phyloP scores from a whole-genome alignment of 371 early-diverging fungal genomes.

The Mortierella sp. region DNA sequence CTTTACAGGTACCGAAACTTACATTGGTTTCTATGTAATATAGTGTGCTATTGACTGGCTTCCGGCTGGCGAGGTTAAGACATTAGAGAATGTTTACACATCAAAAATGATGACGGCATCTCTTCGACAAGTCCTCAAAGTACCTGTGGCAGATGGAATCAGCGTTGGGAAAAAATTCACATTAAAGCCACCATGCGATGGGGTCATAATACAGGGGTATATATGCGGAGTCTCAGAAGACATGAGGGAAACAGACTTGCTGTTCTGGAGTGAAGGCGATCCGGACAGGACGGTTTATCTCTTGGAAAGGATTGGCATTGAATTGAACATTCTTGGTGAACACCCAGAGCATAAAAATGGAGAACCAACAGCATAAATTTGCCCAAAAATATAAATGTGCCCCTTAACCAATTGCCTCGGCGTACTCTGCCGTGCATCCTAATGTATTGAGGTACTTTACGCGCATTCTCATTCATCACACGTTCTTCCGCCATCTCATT shows the following conservation, averaged over 20 bases:
- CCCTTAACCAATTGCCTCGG: background rate
- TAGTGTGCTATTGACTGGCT: slow-evolving; percentile 41
- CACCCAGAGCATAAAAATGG: background rate
- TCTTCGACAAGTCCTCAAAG: slow-evolving; percentile 37
- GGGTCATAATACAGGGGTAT: slow-evolving; percentile 14
- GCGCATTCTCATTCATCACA: slow-evolving; percentile 6
- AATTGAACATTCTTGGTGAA: slow-evolving; percentile 19
- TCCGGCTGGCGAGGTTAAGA: background rate
- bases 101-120: slow-evolving; percentile 26
- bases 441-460: too few species aligned
- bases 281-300: background rate
- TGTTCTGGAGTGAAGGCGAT: slow-evolving; percentile 16
- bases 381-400: background rate
- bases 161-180: slow-evolving; percentile 21
- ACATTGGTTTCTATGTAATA: background rate
- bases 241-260: slow-evolving; percentile 3
- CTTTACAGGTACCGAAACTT: too few species aligned
- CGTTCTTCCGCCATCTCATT: background rate
- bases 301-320: slow-evolving; percentile 15
- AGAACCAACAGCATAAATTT: background rate
- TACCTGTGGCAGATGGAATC: slow-evolving; percentile 35
- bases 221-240: slow-evolving; percentile 21
- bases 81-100: background rate
- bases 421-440: background rate
- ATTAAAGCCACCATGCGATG: slow-evolving; percentile 10